phyloP scores from a whole-genome alignment of 139 green algal species.

The Spirogloea muscicola region DNA sequence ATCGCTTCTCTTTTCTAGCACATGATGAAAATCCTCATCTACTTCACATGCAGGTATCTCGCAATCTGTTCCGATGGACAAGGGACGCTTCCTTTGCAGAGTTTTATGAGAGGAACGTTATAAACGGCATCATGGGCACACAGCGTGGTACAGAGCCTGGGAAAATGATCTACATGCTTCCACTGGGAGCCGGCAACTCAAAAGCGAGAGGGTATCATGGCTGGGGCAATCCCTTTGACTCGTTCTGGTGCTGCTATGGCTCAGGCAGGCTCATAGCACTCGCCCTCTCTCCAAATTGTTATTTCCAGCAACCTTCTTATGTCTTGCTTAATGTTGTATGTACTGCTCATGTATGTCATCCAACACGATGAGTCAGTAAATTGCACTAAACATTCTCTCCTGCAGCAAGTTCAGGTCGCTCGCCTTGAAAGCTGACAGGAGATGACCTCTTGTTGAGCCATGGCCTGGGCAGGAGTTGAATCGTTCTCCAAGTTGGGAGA shows the following conservation, averaged over 20 bases:
- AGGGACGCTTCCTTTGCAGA: neutral
- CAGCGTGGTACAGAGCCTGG: conserved; percentile 30
- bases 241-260: conserved; percentile 48
- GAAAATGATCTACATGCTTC: conserved; percentile 45
- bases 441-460: no score
- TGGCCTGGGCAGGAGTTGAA: conserved; percentile 42
- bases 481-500: conserved; percentile 42
- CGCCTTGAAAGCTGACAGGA: no score
- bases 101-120: conserved; percentile 21
- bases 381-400: no score
- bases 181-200: conserved; percentile 27
- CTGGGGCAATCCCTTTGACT: conserved; percentile 29
- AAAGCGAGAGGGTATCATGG: conserved; percentile 35
- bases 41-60: conserved; percentile 32
- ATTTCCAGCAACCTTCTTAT: no score
- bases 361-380: no score
- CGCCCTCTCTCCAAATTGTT: no score
- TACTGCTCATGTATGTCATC: no score
- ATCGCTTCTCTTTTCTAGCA: neutral
- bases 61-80: conserved; percentile 29
- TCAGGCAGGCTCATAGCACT: conserved; percentile 20
- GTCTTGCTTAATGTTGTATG: no score
- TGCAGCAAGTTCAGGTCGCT: no score
- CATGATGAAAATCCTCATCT: neutral
- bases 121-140: conserved; percentile 40